Conservation (phyloP, 2,329 filamentous ascomycete genomes). For the Trichoderma sp. region DNA sequence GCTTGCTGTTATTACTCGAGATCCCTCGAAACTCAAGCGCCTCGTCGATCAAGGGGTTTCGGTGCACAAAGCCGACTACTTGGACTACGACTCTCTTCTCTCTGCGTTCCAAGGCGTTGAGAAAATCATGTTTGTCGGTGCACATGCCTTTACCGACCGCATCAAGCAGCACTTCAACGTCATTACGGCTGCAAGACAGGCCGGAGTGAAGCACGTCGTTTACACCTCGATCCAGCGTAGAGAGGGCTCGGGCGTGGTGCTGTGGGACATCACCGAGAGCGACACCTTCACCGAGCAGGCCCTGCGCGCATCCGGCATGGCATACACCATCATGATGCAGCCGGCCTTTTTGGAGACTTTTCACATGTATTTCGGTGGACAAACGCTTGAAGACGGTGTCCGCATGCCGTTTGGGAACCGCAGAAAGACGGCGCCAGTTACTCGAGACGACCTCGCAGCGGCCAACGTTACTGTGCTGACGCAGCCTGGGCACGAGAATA, state of each 20-base stretch:
- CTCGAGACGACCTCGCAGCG: neutral
- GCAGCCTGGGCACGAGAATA: conserved; percentile 1
- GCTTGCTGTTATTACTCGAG: conserved; percentile 1
- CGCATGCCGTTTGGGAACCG: conserved; percentile 5
- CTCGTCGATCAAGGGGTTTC: conserved; percentile 3
- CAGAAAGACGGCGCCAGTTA: neutral
- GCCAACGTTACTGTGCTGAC: conserved; percentile 16
- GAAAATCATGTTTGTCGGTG: conserved; percentile 3
- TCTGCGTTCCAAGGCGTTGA: neutral
- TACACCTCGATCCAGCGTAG: conserved; percentile 3
- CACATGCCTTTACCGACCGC: conserved; percentile 7
- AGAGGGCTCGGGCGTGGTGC: neutral
- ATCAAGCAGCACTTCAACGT: conserved; percentile 17
- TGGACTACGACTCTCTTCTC: conserved; percentile 7
- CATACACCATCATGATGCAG: conserved; percentile 15
- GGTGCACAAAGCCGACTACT: neutral
- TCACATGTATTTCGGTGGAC: neutral
- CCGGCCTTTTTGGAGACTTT: conserved; percentile 5
- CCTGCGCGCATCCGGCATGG: neutral
- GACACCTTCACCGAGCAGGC: conserved; percentile 12
- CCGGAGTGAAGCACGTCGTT: neutral
- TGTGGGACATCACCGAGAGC: conserved; percentile 7
- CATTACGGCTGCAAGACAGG: neutral
- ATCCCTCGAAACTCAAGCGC: conserved; percentile 2
- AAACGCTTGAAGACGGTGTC: conserved; percentile 1